phyloP scores from a whole-genome alignment of 805 yeast species.

The Saccharomyces paradoxus region DNA sequence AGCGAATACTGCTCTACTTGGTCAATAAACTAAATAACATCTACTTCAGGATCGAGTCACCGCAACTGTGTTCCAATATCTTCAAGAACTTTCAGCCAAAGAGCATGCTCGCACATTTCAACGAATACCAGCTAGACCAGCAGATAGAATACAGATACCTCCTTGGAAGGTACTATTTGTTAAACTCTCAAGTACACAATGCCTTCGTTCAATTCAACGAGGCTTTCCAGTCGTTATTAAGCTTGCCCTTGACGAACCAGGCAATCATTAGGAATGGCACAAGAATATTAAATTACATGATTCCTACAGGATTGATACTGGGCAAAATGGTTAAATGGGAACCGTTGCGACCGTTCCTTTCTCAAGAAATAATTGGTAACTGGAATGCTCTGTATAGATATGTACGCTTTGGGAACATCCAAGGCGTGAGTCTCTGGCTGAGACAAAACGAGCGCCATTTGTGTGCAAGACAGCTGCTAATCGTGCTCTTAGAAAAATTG shows the following conservation, averaged over 20 bases:
- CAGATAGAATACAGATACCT: constrained; percentile 49
- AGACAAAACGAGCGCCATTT: constrained; percentile 28
- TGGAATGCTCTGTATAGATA: constrained; percentile 34
- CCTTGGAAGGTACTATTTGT: constrained; percentile 47
- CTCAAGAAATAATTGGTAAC: constrained; percentile 23
- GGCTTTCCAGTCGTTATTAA: constrained; percentile 37
- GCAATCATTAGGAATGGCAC: constrained; percentile 18
- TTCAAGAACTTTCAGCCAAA: constrained; percentile 44
- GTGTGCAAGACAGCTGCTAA: constrained; percentile 26
- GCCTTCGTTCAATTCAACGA: constrained; percentile 48
- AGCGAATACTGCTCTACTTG: constrained; percentile 42
- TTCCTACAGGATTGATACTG: constrained; percentile 46
- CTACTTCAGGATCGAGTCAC: constrained; percentile 40
- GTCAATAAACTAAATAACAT: constrained; percentile 48
- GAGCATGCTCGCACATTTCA: constrained; percentile 43
- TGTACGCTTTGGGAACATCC: constrained; percentile 38
- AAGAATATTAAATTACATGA: constrained; percentile 38
- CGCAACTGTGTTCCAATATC: constrained; percentile 30
- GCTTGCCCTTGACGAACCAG: constrained; percentile 20
- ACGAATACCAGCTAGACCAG: constrained; percentile 38
- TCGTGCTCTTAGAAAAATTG: constrained; percentile 36
- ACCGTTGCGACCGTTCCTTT: constrained; percentile 18
- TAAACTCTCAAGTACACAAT: constrained; percentile 43
- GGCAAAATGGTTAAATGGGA: constrained; percentile 43
- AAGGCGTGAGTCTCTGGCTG: constrained; percentile 28